These are phyloP conservation scores for Pseudotsuga menziesii DNA, from an alignment of 75 land plant species.

Conservation along the genomic window DNA sequence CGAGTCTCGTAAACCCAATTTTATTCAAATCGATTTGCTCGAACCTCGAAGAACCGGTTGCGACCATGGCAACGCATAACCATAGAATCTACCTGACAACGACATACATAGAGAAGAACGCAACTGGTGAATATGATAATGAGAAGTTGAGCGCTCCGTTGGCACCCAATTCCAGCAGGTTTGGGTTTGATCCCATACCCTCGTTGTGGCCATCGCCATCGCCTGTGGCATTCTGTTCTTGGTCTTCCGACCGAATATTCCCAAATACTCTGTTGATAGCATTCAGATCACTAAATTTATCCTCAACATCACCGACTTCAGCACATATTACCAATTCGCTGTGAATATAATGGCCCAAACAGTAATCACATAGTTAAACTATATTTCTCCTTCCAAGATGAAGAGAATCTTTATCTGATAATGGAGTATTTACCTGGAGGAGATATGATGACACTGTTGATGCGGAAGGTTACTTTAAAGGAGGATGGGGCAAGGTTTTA, in stretches of 20 bases:
- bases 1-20: background rate
- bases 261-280: slow-evolving; percentile 49
- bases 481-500: no score
- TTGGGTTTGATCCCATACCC: background rate
- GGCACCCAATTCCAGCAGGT: slow-evolving; percentile 1
- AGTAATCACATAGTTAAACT: no score
- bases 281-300: slow-evolving; percentile 26
- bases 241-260: slow-evolving; percentile 47
- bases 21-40: background rate
- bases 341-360: slow-evolving; percentile 19
- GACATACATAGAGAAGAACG: slow-evolving; percentile 9
- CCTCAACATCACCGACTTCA: slow-evolving; percentile 13
- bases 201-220: slow-evolving; percentile 16
- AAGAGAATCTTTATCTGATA: no score
- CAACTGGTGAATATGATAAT: background rate
- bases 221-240: slow-evolving; percentile 29
- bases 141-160: slow-evolving; percentile 16
- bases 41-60: no score
- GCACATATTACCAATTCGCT: slow-evolving; percentile 39
- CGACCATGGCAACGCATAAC: slow-evolving; percentile 11
- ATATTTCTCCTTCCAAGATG: no score
- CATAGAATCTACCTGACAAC: slow-evolving; percentile 20
- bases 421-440: no score
- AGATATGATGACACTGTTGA: no score
- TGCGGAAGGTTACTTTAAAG: no score